phyloP scores from a whole-genome alignment of 1,284 basidiomycete genomes.

The Moesziomyces parantarcticus region DNA sequence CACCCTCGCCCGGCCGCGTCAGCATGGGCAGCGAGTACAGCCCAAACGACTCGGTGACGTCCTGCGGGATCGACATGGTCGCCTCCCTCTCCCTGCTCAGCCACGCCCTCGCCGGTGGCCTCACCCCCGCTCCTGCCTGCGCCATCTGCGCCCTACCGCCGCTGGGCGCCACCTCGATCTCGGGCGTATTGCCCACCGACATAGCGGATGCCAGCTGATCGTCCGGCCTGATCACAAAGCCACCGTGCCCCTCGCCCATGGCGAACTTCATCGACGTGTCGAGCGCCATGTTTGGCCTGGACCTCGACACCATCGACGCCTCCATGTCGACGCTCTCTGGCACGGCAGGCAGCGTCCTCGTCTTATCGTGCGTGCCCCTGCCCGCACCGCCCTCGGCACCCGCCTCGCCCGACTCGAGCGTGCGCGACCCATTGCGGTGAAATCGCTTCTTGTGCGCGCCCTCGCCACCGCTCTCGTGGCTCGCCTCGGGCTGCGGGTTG shows the following conservation, averaged over 20 bases:
- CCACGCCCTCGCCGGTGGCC: slow-evolving; percentile 3
- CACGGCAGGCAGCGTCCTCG: slow-evolving; percentile 54
- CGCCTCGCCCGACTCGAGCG: slow-evolving; percentile 6
- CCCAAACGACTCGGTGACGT: slow-evolving; percentile 42
- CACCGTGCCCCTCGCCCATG: slow-evolving; percentile 22
- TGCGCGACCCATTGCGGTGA: slow-evolving; percentile 14
- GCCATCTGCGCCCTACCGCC: slow-evolving; percentile 1
- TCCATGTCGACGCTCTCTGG: slow-evolving; percentile 56
- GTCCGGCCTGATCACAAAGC: slow-evolving; percentile 33
- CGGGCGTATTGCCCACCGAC: slow-evolving; percentile 17
- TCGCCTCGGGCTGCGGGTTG: slow-evolving; percentile 25
- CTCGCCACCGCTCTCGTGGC: slow-evolving; percentile 20
- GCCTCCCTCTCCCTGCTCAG: slow-evolving; percentile 28
- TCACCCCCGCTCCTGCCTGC: not conserved
- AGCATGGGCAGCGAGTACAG: slow-evolving; percentile 21
- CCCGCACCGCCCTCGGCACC: slow-evolving; percentile 1
- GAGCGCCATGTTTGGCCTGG: slow-evolving; percentile 13
- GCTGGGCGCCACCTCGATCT: slow-evolving; percentile 12
- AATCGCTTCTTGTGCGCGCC: slow-evolving; percentile 10
- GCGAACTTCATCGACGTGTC: slow-evolving; percentile 32
- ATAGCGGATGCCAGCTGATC: slow-evolving; percentile 20
- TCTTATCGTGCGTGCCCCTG: slow-evolving; percentile 14
- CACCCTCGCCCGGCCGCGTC: slow-evolving; percentile 2
- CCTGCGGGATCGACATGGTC: slow-evolving; percentile 38
- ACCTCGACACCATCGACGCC: slow-evolving; percentile 26